Conservation (phyloP, 305 asterid genomes). For the Fraxinus dipetala region DNA sequence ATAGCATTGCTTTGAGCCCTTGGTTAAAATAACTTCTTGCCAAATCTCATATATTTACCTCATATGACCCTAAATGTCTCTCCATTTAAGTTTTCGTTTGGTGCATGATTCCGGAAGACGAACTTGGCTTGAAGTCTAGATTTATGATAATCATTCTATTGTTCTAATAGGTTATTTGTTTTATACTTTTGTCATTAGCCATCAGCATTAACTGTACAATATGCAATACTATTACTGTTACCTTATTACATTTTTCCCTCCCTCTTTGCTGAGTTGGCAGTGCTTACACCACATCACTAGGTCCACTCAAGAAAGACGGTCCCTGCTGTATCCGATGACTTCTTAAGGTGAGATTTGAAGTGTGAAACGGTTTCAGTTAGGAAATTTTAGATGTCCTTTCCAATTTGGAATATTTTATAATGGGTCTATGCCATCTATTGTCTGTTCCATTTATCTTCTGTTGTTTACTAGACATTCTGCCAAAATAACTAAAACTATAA, state of each 20-base stretch:
- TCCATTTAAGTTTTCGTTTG: background rate
- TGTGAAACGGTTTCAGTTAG: slow-evolving; percentile 10
- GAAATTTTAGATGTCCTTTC: background rate
- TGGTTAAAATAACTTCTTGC: slow-evolving; percentile 3
- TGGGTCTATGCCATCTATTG: background rate
- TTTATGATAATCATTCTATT: background rate
- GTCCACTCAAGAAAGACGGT: slow-evolving; percentile 49
- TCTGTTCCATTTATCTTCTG: background rate
- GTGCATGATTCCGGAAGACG: background rate
- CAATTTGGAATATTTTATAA: background rate
- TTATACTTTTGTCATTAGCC: background rate
- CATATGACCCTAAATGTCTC: slow-evolving; percentile 6
- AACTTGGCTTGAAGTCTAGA: background rate
- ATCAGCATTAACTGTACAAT: background rate
- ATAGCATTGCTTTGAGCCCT: background rate
- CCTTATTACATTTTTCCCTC: slow-evolving; percentile 29
- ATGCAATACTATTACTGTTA: slow-evolving; percentile 8
- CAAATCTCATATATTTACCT: background rate
- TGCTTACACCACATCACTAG: slow-evolving; percentile 77
- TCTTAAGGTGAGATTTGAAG: slow-evolving; percentile 41
- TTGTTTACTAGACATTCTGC: background rate
- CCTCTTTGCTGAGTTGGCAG: slow-evolving; percentile 46
- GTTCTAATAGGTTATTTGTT: background rate
- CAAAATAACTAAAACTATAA: background rate
- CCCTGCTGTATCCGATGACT: slow-evolving; percentile 41